Base-by-base conservation (phyloP, 805 yeast species). In the Kregervanrija fluxuum region DNA sequence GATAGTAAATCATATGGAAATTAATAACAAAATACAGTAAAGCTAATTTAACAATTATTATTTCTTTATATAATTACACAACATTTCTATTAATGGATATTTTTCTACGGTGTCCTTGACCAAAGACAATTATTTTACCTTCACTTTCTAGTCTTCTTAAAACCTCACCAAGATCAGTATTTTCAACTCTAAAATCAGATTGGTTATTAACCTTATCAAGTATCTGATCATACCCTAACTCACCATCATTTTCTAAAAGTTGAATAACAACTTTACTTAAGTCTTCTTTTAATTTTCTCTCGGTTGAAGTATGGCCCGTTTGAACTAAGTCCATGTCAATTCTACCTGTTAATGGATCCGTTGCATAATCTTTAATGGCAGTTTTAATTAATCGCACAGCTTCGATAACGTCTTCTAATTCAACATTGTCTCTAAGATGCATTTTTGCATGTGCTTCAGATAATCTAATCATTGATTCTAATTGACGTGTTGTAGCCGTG, bases 401-500 rank as follows among this genome's bases (percentile, higher is more conserved):
- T 62, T 93, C 99, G 48, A 74, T 73, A 5, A 93, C 99, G 63
- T 93, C 99, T 30, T 71, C 73, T 22, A 85, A 70, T 44, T 81
- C 83, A 5, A 93, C 99, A 0, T 55, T 60, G 1, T 71, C 66
- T 1, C 91, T 75, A 30, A 93, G 71, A 55, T 96, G 79, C 95
- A 93, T 86, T 66, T 89, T 90, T 1, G 99, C 99, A 62, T 93
- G 98, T 0, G 98, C 99, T 66, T 93, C 99, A 0, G 95, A 66
- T 42, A 93, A 71, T 59, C 99, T 80, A 53, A 91, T 90, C 95
- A 93, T 87, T 42, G 95, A 82, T 66, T 93, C 99, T 46, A 93
- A 71, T 64, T 93, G 99, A 67, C 99, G 79, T 1, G 99, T 91
- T 0, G 99, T 93, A 4, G 99, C 99, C 0, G 99, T 93, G 53